A percentile compares a stretch with the other conserved stretches of the same genome.
phyloP scores from a whole-genome alignment of 139 green algal species.

The Astrephomene gubernaculifera region DNA sequence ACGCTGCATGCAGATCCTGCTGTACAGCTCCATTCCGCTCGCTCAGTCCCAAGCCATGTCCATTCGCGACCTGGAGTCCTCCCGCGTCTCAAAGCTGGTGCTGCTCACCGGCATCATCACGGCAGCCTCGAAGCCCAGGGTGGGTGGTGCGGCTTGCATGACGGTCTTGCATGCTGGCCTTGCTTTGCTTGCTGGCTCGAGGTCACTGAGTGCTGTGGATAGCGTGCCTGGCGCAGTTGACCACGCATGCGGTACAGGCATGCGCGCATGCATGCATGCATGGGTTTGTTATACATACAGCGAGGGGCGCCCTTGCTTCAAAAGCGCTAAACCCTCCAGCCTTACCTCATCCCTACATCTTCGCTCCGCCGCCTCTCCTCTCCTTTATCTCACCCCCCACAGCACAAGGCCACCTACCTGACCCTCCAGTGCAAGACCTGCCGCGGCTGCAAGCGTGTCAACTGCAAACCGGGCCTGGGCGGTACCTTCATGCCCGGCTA shows the following conservation, averaged over 20 bases:
- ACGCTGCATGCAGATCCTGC: conserved; percentile 62
- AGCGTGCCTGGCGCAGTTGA: too few species aligned
- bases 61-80: conserved; percentile 79
- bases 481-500: conserved; percentile 79
- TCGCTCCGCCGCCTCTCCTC: not conserved
- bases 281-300: too few species aligned
- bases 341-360: not conserved
- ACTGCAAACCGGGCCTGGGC: conserved; percentile 88
- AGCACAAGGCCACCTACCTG: conserved; percentile 95
- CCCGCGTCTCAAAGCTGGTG: conserved; percentile 92
- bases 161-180: not conserved
- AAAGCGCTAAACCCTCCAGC: too few species aligned
- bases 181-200: too few species aligned
- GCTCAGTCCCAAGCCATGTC: conserved; percentile 54
- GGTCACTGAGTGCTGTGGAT: too few species aligned
- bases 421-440: conserved; percentile 93
- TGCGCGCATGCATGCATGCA: too few species aligned
- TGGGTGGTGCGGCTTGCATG: conserved; percentile 34
- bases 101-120: conserved; percentile 98
- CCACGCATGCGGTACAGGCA: too few species aligned
- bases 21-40: conserved; percentile 71
- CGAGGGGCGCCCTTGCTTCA: too few species aligned
- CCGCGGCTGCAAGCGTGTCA: conserved; percentile 70
- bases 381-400: conserved; percentile 13
- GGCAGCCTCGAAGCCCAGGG: conserved; percentile 85